These are phyloP conservation scores for Bipolaris oryzae DNA, from an alignment of 2,329 filamentous ascomycete genomes.

Conservation along the genomic window DNA sequence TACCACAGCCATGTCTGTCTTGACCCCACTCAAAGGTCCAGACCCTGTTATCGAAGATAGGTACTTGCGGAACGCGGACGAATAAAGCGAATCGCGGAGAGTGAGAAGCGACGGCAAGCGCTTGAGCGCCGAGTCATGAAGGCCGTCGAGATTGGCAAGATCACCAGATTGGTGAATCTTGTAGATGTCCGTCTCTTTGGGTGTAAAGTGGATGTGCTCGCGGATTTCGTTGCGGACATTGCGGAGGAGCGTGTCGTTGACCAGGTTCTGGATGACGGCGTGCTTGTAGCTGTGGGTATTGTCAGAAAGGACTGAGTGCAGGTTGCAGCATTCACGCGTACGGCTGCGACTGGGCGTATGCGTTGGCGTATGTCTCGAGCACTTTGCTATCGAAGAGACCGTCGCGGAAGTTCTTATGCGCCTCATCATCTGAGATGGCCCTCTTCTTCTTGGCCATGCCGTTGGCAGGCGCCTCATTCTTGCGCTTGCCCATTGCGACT, in stretches of 20 bases:
- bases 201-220: constrained; percentile 90
- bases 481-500: constrained; percentile 48
- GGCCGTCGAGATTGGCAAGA: constrained; percentile 91
- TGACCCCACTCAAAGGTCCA: constrained; percentile 85
- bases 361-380: constrained; percentile 42
- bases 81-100: constrained; percentile 95
- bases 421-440: constrained; percentile 50
- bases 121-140: constrained; percentile 82
- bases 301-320: constrained; percentile 11
- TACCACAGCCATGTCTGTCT: constrained; percentile 95
- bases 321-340: constrained; percentile 27
- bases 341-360: constrained; percentile 50
- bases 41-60: constrained; percentile 84
- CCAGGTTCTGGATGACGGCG: constrained; percentile 81
- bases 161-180: constrained; percentile 99
- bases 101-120: constrained; percentile 88
- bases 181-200: constrained; percentile 99
- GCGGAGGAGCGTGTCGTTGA: constrained; percentile 82
- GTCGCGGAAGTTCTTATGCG: constrained; percentile 47
- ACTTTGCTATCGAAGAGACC: constrained; percentile 48
- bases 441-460: constrained; percentile 54
- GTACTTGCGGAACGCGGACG: constrained; percentile 84
- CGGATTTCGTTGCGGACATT: constrained; percentile 87
- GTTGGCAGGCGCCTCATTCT: constrained; percentile 48
- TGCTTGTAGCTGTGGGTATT: constrained; percentile 73